A percentile compares a stretch with the other conserved stretches of the same genome.
Conservation (phyloP, 495 filamentous ascomycete genomes). For the Penicillium antarcticum region DNA sequence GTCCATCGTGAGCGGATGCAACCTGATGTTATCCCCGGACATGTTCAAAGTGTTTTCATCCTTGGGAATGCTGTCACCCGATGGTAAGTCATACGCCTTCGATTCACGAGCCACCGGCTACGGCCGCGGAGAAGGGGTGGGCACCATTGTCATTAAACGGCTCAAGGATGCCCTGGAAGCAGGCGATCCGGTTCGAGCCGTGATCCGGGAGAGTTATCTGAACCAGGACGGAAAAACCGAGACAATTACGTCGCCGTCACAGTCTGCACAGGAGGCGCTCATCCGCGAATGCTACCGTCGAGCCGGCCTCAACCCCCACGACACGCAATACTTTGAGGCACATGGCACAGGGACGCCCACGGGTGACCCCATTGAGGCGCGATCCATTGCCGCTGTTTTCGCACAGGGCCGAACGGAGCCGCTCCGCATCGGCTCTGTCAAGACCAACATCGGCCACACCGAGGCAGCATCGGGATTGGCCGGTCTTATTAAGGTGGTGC, state of each 20-base stretch:
- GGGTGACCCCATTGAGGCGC: conserved; percentile 39
- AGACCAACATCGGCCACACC: conserved; percentile 23
- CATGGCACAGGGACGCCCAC: conserved; percentile 50
- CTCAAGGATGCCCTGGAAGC: background rate
- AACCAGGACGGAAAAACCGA: too few species aligned
- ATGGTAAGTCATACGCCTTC: background rate
- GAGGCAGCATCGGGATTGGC: conserved; percentile 15
- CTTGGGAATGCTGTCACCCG: background rate
- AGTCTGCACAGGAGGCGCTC: too few species aligned
- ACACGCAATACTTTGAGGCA: conserved; percentile 15
- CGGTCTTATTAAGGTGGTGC: conserved; percentile 22
- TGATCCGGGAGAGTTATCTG: too few species aligned
- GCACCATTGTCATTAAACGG: conserved; percentile 7
- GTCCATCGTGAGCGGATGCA: conserved; percentile 24
- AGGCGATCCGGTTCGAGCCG: too few species aligned
- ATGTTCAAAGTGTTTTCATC: conserved; percentile 3
- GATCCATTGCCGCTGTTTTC: too few species aligned
- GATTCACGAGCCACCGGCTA: conserved; percentile 25
- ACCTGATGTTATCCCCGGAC: conserved; percentile 18
- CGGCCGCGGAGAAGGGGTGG: conserved; percentile 49
- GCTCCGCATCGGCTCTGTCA: background rate
- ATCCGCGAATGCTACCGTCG: too few species aligned
- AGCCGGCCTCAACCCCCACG: background rate
- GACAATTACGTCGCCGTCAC: too few species aligned
- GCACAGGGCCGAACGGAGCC: too few species aligned